A percentile compares a stretch with the other conserved stretches of the same genome.
phyloP scores from a whole-genome alignment of 495 filamentous ascomycete genomes.

The Lichenothelia convexa region DNA sequence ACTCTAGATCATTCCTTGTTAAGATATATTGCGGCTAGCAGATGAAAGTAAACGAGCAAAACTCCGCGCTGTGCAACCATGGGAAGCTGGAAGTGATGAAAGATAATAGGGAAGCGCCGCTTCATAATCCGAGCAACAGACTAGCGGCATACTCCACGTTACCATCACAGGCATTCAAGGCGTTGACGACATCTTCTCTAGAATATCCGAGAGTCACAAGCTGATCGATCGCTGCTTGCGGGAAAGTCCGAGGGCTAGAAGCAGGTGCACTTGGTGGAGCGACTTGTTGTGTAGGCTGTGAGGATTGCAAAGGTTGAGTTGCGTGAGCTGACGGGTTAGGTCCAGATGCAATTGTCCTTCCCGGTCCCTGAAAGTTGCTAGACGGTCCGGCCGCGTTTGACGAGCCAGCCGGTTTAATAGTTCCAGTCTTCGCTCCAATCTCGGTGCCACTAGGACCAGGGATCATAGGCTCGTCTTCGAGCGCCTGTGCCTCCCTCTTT shows the following conservation, averaged over 20 bases:
- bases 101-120: no score
- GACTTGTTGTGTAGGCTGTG: not conserved
- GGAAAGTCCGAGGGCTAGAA: constrained; percentile 24
- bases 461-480: constrained; percentile 66
- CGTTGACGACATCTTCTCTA: constrained; percentile 52
- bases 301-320: not conserved
- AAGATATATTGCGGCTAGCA: no score
- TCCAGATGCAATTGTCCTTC: not conserved
- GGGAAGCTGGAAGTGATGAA: no score
- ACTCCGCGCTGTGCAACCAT: no score
- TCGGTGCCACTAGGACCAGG: constrained; percentile 70
- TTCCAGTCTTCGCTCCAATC: constrained; percentile 70
- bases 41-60: no score
- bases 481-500: constrained; percentile 51
- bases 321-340: not conserved
- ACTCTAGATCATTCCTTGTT: no score
- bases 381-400: constrained; percentile 13
- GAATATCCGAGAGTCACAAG: constrained; percentile 62
- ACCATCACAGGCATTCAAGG: constrained; percentile 58
- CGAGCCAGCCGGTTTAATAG: constrained; percentile 41
- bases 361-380: not conserved
- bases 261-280: not conserved
- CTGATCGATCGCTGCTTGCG: constrained; percentile 44
- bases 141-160: constrained; percentile 69
- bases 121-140: no score